Evolutionary conservation across 768 basidiomycete genomes (phyloP).

Genomic region (Serendipita sp.): DNA sequence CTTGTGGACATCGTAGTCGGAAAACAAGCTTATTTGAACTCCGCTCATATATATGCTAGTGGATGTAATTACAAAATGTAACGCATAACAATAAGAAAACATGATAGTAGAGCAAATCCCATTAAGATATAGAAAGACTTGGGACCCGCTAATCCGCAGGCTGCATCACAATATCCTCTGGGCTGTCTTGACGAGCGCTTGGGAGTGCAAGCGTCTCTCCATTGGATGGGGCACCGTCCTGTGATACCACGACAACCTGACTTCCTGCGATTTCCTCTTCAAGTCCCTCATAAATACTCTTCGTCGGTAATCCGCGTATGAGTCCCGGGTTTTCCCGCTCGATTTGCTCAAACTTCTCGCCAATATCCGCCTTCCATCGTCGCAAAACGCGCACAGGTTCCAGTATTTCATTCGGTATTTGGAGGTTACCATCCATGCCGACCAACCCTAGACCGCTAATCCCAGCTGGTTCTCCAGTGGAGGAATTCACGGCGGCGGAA

Average conservation of each 20-base stretch:
- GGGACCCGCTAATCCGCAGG: not conserved
- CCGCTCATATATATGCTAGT: not conserved
- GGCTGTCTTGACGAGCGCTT: too few species aligned
- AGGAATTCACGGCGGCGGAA: slow-evolving; percentile 19
- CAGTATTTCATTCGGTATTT: slow-evolving; percentile 49
- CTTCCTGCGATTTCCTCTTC: slow-evolving; percentile 38
- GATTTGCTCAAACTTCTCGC: slow-evolving; percentile 58
- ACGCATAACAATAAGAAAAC: not conserved
- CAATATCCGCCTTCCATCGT: slow-evolving; percentile 65
- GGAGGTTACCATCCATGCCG: slow-evolving; percentile 47
- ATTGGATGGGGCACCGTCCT: too few species aligned
- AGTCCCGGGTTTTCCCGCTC: slow-evolving; percentile 45
- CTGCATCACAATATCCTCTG: not conserved
- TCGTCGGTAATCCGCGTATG: slow-evolving; percentile 61
- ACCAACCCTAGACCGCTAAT: slow-evolving; percentile 19
- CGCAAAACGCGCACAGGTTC: slow-evolving; percentile 60
- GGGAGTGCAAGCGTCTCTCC: too few species aligned
- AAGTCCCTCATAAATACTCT: slow-evolving; percentile 60
- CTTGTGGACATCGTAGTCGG: slow-evolving; percentile 15
- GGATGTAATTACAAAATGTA: not conserved
- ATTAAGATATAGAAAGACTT: not conserved
- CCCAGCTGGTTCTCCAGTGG: slow-evolving; percentile 16
- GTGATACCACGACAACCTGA: too few species aligned
- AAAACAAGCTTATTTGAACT: not conserved
- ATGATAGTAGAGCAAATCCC: not conserved